phyloP scores from a whole-genome alignment of 1,284 basidiomycete genomes.

The Coniferiporia weirii region DNA sequence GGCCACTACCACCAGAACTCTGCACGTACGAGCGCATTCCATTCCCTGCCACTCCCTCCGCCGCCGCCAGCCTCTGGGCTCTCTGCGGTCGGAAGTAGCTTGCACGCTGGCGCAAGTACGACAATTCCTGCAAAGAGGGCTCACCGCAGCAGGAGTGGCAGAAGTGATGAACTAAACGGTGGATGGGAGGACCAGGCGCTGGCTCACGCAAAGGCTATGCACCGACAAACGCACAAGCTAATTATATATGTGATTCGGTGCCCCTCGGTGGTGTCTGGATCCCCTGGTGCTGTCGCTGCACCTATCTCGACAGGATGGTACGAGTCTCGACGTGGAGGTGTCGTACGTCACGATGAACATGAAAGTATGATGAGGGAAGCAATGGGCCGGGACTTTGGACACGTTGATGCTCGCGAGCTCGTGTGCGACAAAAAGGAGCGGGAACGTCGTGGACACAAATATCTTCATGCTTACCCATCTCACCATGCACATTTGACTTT shows the following conservation, averaged over 20 bases:
- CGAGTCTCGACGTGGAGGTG: no score
- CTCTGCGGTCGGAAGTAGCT: not conserved
- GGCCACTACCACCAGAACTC: not conserved
- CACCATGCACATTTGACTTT: not conserved
- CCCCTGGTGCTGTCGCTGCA: no score
- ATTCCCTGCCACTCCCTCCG: slow-evolving; percentile 11
- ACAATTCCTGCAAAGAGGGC: slow-evolving; percentile 8
- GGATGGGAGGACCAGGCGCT: slow-evolving; percentile 3
- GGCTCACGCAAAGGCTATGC: not conserved
- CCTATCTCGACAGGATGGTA: no score
- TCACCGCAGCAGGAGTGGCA: slow-evolving; percentile 3
- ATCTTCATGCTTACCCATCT: not conserved
- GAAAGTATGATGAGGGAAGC: not conserved
- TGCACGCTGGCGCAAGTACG: not conserved
- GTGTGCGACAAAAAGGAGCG: slow-evolving; percentile 10
- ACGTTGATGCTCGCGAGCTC: slow-evolving; percentile 9
- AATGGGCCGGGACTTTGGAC: not conserved
- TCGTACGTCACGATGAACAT: not conserved
- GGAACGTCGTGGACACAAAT: not conserved
- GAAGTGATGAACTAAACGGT: not conserved
- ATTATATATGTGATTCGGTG: not conserved
- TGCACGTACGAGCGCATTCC: slow-evolving; percentile 1
- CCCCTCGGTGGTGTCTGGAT: no score
- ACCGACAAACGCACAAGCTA: not conserved
- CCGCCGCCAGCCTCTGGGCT: slow-evolving; percentile 10